Evolutionary conservation across 2,329 filamentous ascomycete genomes (phyloP).

Genomic region (Sphaerulina musiva): DNA sequence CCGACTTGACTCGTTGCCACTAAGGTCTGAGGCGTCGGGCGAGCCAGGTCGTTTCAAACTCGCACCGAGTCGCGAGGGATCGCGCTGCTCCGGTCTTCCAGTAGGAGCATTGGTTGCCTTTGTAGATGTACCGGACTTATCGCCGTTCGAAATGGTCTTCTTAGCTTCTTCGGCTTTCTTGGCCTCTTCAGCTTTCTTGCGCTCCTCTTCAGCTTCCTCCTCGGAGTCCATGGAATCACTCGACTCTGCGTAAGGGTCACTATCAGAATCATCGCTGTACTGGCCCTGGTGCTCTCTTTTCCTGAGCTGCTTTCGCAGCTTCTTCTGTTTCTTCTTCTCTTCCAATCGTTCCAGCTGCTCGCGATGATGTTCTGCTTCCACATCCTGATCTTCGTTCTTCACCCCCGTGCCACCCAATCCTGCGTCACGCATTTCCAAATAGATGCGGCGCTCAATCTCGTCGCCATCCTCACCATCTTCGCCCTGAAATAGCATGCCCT

Average conservation of each 20-base stretch:
- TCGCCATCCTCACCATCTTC: slow-evolving; percentile 68
- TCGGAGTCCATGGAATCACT: slow-evolving; percentile 58
- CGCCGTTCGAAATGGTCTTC: slow-evolving; percentile 41
- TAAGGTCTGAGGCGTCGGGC: slow-evolving; percentile 81
- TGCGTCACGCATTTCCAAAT: slow-evolving; percentile 74
- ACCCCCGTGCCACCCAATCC: slow-evolving; percentile 64
- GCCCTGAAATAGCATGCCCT: slow-evolving; percentile 69
- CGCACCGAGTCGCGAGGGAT: slow-evolving; percentile 45
- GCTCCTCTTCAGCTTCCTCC: slow-evolving; percentile 52
- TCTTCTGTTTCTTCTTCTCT: slow-evolving; percentile 66
- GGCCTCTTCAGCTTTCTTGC: slow-evolving; percentile 48
- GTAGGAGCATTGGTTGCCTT: slow-evolving; percentile 66
- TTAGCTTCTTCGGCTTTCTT: slow-evolving; percentile 38
- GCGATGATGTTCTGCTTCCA: slow-evolving; percentile 56
- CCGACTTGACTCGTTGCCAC: slow-evolving; percentile 79
- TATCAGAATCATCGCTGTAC: slow-evolving; percentile 64
- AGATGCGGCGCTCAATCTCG: slow-evolving; percentile 58
- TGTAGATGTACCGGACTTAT: slow-evolving; percentile 53
- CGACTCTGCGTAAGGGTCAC: slow-evolving; percentile 37
- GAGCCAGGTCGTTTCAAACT: slow-evolving; percentile 77
- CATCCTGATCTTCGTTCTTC: slow-evolving; percentile 40
- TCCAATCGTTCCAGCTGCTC: slow-evolving; percentile 63
- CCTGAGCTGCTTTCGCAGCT: slow-evolving; percentile 70
- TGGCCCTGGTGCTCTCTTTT: slow-evolving; percentile 82
- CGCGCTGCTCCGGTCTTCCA: slow-evolving; percentile 49